Evolutionary conservation across 2,329 filamentous ascomycete species (phyloP), one percentile per base, ranked within the genome.

Genomic region (Exophiala mesophila): DNA sequence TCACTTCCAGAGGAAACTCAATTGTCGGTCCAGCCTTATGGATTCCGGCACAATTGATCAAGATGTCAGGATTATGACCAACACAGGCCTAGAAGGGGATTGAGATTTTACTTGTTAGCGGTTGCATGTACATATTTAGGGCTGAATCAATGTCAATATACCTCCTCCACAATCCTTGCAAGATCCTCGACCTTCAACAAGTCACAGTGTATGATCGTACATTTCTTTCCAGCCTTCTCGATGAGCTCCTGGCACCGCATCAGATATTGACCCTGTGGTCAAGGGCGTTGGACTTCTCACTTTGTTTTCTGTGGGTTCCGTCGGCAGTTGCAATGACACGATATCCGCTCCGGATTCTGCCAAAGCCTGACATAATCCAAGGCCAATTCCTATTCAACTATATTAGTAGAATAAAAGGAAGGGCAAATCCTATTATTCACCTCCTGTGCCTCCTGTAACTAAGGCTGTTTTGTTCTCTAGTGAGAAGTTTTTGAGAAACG

Each of bases 1-100:
- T 38, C 17, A n/a, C 35, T 17, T 17, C 35, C n/a, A 38, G 18
- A 4, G 35, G 15, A 17, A 38, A 38, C 13, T 38, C 35, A 23
- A 38, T 38, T 8, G 35, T 38, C 15, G 35, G 35, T 23, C 35
- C 35, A 9, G 16, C 35, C 21, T 38, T 17, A 13, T 38, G 35
- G 21, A 38, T 38, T 23, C 35, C 35, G 18, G 35, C 35, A 20
- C 35, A 38, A 26, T 38, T 38, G 35, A 38, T 38, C 19, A 38
- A 18, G 18, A 38, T 38, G 18, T 17, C 18, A 20, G 35, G 35
- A 12, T 24, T 28, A 21, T 38, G 17, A 12, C n/a, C 12, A 16
- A n/a, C n/a, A 20, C 32, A 35, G 12, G 32, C 32, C 32, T 35
- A 19, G 17, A 12, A 10, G 17, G n/a, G 15, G 15, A 19, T n/a